Conservation (phyloP, 2,329 filamentous ascomycete genomes). For the Ceratocystis cacaofunesta region DNA sequence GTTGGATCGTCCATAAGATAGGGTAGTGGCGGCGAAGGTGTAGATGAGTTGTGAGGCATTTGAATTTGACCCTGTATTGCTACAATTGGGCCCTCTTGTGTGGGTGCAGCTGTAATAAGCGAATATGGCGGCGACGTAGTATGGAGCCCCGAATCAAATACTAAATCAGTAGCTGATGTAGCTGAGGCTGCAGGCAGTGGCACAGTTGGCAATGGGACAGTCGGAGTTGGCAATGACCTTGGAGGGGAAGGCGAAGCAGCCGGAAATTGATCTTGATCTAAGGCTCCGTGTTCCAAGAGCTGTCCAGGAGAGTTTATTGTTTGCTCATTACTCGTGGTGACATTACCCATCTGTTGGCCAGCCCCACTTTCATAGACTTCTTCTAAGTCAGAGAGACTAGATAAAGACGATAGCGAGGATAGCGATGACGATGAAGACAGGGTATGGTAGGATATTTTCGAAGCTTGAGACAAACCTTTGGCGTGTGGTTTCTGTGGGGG, state of each 20-base stretch:
- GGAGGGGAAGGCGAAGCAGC: not conserved
- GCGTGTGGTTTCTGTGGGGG: not conserved
- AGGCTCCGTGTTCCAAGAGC: not conserved
- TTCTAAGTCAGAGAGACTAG: not conserved
- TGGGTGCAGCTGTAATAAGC: too few relatives aligned
- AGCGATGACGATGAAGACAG: not conserved
- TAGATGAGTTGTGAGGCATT: not conserved
- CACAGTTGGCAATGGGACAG: not conserved
- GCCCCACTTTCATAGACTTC: not conserved
- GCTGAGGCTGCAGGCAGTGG: not conserved
- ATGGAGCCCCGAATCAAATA: not conserved
- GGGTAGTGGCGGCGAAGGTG: not conserved
- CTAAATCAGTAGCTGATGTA: not conserved
- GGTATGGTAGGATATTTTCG: not conserved
- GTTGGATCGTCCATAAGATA: not conserved
- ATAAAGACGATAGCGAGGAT: not conserved
- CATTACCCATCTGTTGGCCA: not conserved
- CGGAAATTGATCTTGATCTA: not conserved
- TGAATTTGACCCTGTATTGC: not conserved
- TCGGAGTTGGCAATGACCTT: not conserved
- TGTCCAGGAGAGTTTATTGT: not conserved
- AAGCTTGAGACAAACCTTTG: not conserved
- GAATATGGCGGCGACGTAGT: conserved; percentile 2
- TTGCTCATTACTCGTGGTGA: not conserved
- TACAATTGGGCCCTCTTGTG: not conserved